Evolutionary conservation across 305 asterid species (phyloP), one percentile per base, ranked within the genome.

Genomic region (Solanum hybrid): DNA sequence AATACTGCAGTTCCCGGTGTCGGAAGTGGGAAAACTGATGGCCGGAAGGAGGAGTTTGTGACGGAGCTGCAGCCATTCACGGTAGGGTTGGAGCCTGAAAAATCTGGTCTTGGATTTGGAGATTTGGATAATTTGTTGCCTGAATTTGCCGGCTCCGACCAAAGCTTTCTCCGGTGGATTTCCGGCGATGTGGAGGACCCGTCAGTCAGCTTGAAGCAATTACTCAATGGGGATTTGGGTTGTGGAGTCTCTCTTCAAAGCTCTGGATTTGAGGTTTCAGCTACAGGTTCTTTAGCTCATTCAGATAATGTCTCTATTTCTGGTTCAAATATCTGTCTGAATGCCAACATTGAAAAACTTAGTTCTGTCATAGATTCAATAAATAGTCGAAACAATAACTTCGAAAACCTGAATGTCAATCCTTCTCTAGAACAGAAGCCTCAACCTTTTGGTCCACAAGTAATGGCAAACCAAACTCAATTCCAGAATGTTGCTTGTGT

Each of bases 51-150:
- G 89, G 93, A 89, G 88, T 66, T 69, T 29, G 66, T 40, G 81
- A 89, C 85, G 8, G 94, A 87, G 90, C 88, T 91, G 77, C 92
- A 89, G 51, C 88, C 92, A 10, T 24, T 91, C 76, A 85, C 88
- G 2, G 89, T 86, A 89, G 93, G 89, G 66, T 76, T 89, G 88
- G 94, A 91, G 87, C 85, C 89, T 10, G 95, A 92, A 90, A 93
- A 88, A 86, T 91, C 66, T 78, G 92, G 75, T 88, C 88, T 92
- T 89, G 95, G 92, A n/a, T 87, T 92, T 87, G 94, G 91, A 78
- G 95, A 92, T 86, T 93, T 91, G 94, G 94, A 92, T 85, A 90
- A 85, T 77, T 84, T 94, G 35, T 84, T 92, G 81, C 89, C 94
- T 84, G 96, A 92, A 87, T 88, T 93, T 79, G 89, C 86, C 1